A percentile compares a stretch with the other conserved stretches of the same genome.
phyloP scores from a whole-genome alignment of 2,329 filamentous ascomycete genomes.

The Juglanconis sp. region DNA sequence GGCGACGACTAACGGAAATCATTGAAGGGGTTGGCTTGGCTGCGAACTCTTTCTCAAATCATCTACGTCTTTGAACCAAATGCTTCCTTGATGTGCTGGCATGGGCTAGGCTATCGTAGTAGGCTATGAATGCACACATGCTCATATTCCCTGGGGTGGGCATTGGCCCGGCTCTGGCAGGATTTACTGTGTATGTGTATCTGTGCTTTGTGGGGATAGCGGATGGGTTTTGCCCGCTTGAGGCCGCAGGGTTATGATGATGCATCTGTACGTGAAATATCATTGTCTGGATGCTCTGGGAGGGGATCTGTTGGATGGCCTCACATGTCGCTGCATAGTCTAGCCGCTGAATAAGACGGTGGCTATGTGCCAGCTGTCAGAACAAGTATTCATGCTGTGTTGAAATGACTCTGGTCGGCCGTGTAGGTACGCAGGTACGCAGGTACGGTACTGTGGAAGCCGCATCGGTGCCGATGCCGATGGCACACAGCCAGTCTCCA shows the following conservation, averaged over 20 bases:
- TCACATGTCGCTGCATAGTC: background rate
- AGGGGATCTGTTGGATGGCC: background rate
- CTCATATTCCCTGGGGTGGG: background rate
- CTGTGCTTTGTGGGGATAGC: background rate
- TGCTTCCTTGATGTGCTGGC: background rate
- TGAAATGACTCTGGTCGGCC: no score
- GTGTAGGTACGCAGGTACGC: no score
- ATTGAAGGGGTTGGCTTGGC: constrained; percentile 17
- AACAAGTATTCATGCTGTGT: no score
- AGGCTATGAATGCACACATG: background rate
- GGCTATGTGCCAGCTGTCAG: no score
- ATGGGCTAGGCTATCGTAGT: background rate
- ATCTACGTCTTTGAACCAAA: background rate
- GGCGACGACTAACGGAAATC: constrained; percentile 42
- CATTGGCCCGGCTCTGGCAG: background rate
- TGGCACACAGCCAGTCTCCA: no score
- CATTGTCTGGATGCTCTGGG: background rate
- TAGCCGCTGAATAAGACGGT: no score
- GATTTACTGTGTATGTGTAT: background rate
- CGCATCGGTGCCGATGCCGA: no score
- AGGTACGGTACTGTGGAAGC: no score
- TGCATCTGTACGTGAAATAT: background rate
- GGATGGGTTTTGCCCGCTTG: background rate
- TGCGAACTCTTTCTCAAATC: background rate
- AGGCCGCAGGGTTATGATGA: background rate